Conservation (phyloP, 257 asterid genomes). For the Solanum verrucosum region DNA sequence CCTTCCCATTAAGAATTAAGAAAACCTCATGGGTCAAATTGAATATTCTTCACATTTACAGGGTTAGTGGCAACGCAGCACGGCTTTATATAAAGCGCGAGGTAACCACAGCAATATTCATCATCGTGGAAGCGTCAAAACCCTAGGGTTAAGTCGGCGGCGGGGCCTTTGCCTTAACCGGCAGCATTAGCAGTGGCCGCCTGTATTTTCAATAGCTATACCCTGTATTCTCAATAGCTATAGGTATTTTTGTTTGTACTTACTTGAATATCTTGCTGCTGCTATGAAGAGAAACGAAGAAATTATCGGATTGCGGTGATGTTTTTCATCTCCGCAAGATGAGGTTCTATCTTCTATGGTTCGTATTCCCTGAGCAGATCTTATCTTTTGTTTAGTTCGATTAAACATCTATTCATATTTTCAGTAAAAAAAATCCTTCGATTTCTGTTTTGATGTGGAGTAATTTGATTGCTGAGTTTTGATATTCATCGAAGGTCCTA, state of each 20-base stretch:
- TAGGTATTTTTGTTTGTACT: neutral
- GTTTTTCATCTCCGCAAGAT: conserved; percentile 28
- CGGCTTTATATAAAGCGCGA: neutral
- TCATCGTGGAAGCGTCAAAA: neutral
- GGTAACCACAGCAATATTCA: accelerated
- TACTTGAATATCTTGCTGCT: neutral
- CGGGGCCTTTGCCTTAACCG: neutral
- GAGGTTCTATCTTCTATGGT: conserved; percentile 38
- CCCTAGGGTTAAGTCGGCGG: neutral
- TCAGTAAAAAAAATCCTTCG: neutral
- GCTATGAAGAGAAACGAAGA: conserved; percentile 3
- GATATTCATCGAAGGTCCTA: conserved; percentile 58
- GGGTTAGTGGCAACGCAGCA: neutral
- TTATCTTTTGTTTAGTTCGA: neutral
- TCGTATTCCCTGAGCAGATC: conserved; percentile 87
- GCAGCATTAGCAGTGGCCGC: neutral
- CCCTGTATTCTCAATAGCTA: too few relatives aligned
- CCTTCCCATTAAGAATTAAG: neutral
- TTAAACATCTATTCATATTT: neutral
- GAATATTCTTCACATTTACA: neutral
- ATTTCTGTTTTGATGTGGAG: too few relatives aligned
- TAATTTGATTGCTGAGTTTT: neutral
- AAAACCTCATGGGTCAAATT: neutral
- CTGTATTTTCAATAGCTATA: neutral
- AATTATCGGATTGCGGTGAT: neutral